Base-by-base conservation (phyloP, 108 stramenopile genomes). In the Epipyxis sp. region DNA sequence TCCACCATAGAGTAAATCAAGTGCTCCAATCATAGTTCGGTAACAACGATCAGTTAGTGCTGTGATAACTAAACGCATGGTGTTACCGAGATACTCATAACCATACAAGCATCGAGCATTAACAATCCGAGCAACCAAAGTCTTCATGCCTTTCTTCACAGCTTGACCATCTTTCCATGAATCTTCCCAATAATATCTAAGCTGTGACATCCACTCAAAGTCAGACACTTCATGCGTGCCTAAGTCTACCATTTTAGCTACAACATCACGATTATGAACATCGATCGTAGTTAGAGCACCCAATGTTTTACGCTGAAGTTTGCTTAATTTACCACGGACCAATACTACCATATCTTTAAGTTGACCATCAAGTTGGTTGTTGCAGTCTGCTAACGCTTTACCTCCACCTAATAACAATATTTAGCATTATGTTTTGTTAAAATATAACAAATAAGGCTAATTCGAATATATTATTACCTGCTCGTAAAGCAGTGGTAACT, bases 41-140 rank as follows among this genome's bases (percentile, higher is more conserved):
- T 90, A 90, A 85, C 88, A 89, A 40, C 90, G 86, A 69, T 90
- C 90, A 25, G 90, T 90, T 0, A 90, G 65, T 6, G 90, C 88
- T 16, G 90, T 90, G 77, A 90, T 87, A 68, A 90, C 90, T 1
- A 90, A 86, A 0, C 90, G 78, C 79, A 85, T 87, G 27, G 87
- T 83, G 69, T 89, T 89, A 25, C 90, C 90, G 40, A 89, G 69
- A 78, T 90, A 90, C 69, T 90, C 90, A 54, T 89, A 90, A n/a
- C 87, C 90, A 59, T 89, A 89, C 25, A 88, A 58, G 44, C 84
- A 85, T 41, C 82, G 78, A 44, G 90, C 86, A 50, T 89, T 89
- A 34, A 90, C 85, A 59, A 89, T 90, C 34, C 88, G 78, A 20
- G 87, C 90, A 30, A 90, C 85, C 42, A 86, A 43, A 25, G 88